Conservation (phyloP, 2,329 filamentous ascomycete genomes). For the Teratosphaeria gauchensis region DNA sequence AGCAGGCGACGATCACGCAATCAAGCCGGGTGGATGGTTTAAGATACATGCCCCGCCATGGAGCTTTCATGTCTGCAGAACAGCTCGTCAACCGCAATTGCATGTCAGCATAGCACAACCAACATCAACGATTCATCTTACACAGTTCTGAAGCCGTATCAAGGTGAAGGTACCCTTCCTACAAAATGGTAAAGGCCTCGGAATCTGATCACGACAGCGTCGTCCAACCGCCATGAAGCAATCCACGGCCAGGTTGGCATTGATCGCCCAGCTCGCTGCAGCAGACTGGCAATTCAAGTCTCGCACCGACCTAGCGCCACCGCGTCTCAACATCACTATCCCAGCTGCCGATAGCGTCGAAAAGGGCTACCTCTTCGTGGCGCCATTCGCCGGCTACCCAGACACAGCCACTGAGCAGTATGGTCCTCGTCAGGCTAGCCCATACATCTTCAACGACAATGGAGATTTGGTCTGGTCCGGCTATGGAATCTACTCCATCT, state of each 20-base stretch:
- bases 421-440: slow-evolving; percentile 16
- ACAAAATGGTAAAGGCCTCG: neutral
- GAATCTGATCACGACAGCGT: neutral
- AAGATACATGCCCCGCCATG: neutral
- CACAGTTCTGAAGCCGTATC: neutral
- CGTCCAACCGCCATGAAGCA: neutral
- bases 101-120: neutral
- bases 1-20: neutral
- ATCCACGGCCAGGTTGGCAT: neutral
- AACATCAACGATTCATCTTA: neutral
- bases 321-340: neutral
- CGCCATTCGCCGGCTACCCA: neutral
- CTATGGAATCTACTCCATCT: slow-evolving; percentile 28
- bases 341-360: neutral
- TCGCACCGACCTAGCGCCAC: neutral
- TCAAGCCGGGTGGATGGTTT: neutral
- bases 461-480: slow-evolving; percentile 32
- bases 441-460: slow-evolving; percentile 25
- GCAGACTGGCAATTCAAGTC: neutral
- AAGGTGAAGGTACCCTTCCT: neutral
- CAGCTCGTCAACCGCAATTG: neutral
- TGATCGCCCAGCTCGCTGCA: neutral
- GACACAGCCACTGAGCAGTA: neutral
- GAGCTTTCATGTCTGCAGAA: neutral
- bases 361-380: neutral